Conservation (phyloP, 2,329 filamentous ascomycete genomes). For the Paecilomyces variotii region DNA sequence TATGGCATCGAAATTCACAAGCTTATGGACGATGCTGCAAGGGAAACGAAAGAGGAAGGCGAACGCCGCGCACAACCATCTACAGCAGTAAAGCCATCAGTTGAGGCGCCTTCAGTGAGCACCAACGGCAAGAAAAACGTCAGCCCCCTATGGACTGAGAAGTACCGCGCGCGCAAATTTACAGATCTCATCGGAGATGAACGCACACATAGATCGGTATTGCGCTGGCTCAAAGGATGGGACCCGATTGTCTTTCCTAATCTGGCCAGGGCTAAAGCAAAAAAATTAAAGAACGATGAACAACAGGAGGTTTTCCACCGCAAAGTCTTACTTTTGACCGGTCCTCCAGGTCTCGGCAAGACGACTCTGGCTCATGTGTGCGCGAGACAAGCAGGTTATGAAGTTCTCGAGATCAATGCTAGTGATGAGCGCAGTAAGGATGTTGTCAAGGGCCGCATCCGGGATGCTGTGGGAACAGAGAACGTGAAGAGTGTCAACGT, state of each 20-base stretch:
- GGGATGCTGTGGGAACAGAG: constrained; percentile 87
- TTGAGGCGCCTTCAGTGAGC: constrained; percentile 20
- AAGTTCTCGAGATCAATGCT: constrained; percentile 94
- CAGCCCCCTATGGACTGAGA: constrained; percentile 76
- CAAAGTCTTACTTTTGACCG: constrained; percentile 84
- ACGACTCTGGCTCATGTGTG: constrained; percentile 95
- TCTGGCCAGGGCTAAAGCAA: constrained; percentile 52
- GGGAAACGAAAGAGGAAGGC: constrained; percentile 43
- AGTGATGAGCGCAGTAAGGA: constrained; percentile 87
- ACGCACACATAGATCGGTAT: constrained; percentile 78
- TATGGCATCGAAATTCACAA: constrained; percentile 90
- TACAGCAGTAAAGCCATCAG: constrained; percentile 20
- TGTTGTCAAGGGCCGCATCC: constrained; percentile 84
- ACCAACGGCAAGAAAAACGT: constrained; percentile 22
- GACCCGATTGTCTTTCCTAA: constrained; percentile 87
- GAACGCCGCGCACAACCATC: constrained; percentile 10
- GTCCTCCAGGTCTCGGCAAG: constrained; percentile 88
- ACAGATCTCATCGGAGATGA: constrained; percentile 93
- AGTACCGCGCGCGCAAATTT: constrained; percentile 87
- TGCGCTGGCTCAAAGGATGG: constrained; percentile 93
- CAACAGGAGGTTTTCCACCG: constrained; percentile 71
- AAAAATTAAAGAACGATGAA: constrained; percentile 40
- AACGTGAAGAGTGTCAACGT: constrained; percentile 65
- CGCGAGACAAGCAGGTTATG: constrained; percentile 89
- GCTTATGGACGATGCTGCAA: constrained; percentile 63